These are phyloP conservation scores for Effrenium voratum DNA, from an alignment of 73 alveolate species.

Conservation along the genomic window DNA sequence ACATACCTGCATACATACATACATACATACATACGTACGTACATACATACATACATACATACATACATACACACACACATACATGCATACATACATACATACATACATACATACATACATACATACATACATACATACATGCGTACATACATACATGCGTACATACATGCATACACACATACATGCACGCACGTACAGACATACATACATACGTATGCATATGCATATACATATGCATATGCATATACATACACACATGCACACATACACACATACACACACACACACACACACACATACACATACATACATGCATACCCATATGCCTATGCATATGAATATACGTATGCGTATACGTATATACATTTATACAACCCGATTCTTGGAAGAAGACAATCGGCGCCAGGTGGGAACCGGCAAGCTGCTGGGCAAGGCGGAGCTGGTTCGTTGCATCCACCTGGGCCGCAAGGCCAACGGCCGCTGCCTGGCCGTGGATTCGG, in stretches of 20 bases:
- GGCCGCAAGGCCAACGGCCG: conserved; percentile 57
- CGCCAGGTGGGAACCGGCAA: conserved; percentile 69
- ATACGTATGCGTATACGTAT: not conserved
- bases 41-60: not conserved
- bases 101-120: too few relatives aligned
- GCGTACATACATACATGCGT: not conserved
- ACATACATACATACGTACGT: not conserved
- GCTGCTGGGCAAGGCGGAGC: conserved; percentile 61
- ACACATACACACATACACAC: not conserved
- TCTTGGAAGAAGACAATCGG: not conserved
- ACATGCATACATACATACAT: too few relatives aligned
- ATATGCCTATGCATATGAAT: not conserved
- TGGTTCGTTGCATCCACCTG: conserved; percentile 43
- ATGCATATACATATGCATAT: not conserved
- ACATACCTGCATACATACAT: not conserved
- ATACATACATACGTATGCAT: not conserved
- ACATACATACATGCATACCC: not conserved
- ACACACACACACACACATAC: not conserved
- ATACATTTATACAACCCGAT: not conserved
- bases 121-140: too few relatives aligned
- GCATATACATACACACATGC: not conserved
- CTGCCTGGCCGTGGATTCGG: not conserved
- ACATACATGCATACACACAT: not conserved
- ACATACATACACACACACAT: too few relatives aligned
- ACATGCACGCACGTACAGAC: not conserved